phyloP scores from a whole-genome alignment of 768 basidiomycete genomes.

The Suillus weaverae region DNA sequence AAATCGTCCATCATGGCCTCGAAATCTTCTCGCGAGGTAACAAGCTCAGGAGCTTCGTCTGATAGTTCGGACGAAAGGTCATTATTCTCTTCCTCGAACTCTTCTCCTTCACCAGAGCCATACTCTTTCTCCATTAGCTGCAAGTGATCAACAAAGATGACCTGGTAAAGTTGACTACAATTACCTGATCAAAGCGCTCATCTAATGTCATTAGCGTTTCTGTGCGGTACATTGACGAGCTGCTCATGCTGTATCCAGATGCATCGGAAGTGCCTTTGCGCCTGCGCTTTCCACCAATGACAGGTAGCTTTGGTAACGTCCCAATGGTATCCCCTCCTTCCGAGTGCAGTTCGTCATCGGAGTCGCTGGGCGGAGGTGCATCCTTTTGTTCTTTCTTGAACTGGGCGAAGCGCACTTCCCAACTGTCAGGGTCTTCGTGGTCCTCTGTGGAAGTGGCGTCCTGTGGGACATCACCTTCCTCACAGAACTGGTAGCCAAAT shows the following conservation, averaged over 20 bases:
- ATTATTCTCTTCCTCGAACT: constrained; percentile 39
- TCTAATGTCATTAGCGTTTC: constrained; percentile 86
- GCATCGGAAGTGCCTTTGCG: constrained; percentile 79
- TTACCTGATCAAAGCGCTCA: constrained; percentile 90
- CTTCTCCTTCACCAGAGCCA: constrained; percentile 55
- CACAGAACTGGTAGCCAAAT: constrained; percentile 65
- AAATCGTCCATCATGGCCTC: constrained; percentile 92
- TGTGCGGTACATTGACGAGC: constrained; percentile 92
- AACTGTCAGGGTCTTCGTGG: constrained; percentile 45
- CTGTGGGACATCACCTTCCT: constrained; percentile 35
- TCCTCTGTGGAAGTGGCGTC: constrained; percentile 27
- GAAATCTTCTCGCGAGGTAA: constrained; percentile 87
- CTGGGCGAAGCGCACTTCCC: constrained; percentile 79
- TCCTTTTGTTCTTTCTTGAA: constrained; percentile 62
- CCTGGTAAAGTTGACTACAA: neutral
- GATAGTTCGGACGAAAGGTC: constrained; percentile 37
- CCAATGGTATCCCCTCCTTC: constrained; percentile 84
- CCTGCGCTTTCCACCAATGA: constrained; percentile 74
- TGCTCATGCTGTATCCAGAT: constrained; percentile 96
- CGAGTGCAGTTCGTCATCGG: constrained; percentile 54
- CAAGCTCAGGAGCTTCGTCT: constrained; percentile 65
- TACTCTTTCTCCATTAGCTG: constrained; percentile 84
- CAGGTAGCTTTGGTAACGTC: constrained; percentile 71
- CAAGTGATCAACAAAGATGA: constrained; percentile 3
- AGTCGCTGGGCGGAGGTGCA: constrained; percentile 32